A percentile compares a stretch with the other conserved stretches of the same genome.
phyloP scores from a whole-genome alignment of 108 stramenopile genomes.

The Nitzschia inconspicua region DNA sequence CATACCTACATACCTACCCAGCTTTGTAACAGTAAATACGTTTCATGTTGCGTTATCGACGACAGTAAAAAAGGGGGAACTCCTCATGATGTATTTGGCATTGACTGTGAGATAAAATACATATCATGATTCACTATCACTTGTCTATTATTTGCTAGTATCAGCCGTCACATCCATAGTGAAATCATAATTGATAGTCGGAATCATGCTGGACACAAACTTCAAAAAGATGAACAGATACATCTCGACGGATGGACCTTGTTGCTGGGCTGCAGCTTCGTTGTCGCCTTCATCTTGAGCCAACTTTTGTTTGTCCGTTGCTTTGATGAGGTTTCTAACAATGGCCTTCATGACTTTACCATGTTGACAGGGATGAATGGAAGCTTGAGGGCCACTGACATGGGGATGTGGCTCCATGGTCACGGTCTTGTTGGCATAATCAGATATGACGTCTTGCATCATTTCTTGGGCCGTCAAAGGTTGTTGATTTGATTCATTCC shows the following conservation, averaged over 20 bases:
- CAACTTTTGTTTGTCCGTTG: background rate
- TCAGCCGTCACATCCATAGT: slow-evolving; percentile 93
- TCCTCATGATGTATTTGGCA: no score
- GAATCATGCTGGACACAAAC: slow-evolving; percentile 96
- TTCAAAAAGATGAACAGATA: slow-evolving; percentile 99
- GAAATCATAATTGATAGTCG: slow-evolving; percentile 99
- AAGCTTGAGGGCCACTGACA: slow-evolving; percentile 81
- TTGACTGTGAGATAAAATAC: no score
- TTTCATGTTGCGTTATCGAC: no score
- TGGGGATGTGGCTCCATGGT: slow-evolving; percentile 98
- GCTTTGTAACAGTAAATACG: no score
- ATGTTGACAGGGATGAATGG: slow-evolving; percentile 99
- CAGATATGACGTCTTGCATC: slow-evolving; percentile 97
- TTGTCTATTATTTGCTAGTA: slow-evolving; percentile 62
- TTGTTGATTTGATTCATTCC: slow-evolving; percentile 64
- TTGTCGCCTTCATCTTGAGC: slow-evolving; percentile 11
- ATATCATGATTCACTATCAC: no score
- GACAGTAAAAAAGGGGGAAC: no score
- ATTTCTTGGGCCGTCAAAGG: slow-evolving; percentile 88
- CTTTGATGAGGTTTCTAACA: slow-evolving; percentile 78
- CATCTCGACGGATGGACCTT: slow-evolving; percentile 85
- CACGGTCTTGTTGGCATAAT: slow-evolving; percentile 98
- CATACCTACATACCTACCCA: no score
- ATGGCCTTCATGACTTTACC: slow-evolving; percentile 98
- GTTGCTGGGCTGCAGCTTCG: background rate